A percentile compares a stretch with the other conserved stretches of the same genome.
phyloP scores from a whole-genome alignment of 129 eudicot species.

The Pseudognaphalium luteoalbum region DNA sequence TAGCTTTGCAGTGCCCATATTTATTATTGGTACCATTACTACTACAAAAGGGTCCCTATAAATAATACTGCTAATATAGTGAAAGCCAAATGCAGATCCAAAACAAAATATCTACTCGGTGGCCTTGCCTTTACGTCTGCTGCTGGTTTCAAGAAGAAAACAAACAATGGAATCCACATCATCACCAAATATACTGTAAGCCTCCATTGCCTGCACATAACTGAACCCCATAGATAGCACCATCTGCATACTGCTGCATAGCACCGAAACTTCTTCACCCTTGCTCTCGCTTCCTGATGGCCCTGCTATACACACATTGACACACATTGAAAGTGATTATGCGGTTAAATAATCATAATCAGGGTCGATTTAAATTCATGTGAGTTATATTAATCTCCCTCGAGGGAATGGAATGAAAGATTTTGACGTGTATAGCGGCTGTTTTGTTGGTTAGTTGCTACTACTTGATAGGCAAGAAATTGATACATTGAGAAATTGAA shows the following conservation, averaged over 20 bases:
- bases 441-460: constrained; percentile 11
- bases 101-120: constrained; percentile 48
- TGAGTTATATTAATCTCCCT: neutral
- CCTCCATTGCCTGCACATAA: constrained; percentile 89
- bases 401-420: constrained; percentile 24
- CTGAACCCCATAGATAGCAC: constrained; percentile 97
- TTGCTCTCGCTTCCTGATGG: constrained; percentile 62
- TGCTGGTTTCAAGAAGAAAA: constrained; percentile 83
- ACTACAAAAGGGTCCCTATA: neutral
- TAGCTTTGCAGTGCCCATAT: constrained; percentile 15
- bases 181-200: constrained; percentile 94
- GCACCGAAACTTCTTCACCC: constrained; percentile 48
- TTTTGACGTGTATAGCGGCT: constrained; percentile 6
- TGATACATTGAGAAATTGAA: neutral
- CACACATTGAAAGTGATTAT: neutral
- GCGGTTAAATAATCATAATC: neutral
- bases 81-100: neutral
- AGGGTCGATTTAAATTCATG: neutral
- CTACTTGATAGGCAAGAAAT: neutral
- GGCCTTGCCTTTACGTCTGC: constrained; percentile 96
- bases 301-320: constrained; percentile 45
- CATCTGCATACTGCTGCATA: constrained; percentile 75
- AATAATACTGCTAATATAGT: constrained; percentile 12
- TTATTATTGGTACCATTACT: constrained; percentile 10
- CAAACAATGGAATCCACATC: constrained; percentile 99